Percentiles rank a stretch among this genome's conserved stretches.
Evolutionary conservation across 2,329 filamentous ascomycete genomes (phyloP).

Genomic region (Exophiala aquamarina): DNA sequence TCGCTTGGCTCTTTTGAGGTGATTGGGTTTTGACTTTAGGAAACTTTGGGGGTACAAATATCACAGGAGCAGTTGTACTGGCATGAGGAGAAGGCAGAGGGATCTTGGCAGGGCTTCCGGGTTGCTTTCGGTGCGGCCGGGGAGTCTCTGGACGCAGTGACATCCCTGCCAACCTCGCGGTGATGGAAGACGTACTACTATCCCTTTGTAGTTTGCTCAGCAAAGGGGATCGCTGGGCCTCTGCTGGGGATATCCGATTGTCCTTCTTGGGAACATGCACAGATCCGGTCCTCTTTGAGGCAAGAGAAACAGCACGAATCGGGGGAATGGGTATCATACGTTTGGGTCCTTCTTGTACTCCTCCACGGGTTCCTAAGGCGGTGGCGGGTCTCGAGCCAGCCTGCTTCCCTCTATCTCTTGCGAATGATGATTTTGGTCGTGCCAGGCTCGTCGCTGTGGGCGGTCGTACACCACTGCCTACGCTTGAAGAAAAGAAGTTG

Average conservation of each 20-base stretch:
- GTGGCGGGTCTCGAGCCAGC: conserved; percentile 42
- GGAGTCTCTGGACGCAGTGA: conserved; percentile 17
- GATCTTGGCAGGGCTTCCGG: conserved; percentile 24
- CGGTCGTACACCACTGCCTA: conserved; percentile 55
- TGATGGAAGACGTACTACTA: conserved; percentile 12
- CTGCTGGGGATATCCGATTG: conserved; percentile 12
- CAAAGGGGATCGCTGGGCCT: background rate
- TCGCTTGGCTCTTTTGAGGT: conserved; percentile 41
- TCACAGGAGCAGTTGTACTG: conserved; percentile 35
- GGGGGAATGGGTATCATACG: conserved; percentile 47
- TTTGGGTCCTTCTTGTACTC: conserved; percentile 43
- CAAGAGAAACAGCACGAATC: conserved; percentile 20
- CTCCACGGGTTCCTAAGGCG: conserved; percentile 41
- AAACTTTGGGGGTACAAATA: conserved; percentile 34
- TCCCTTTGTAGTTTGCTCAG: conserved; percentile 2
- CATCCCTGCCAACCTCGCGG: conserved; percentile 30
- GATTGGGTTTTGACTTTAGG: conserved; percentile 30
- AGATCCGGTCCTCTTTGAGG: conserved; percentile 16
- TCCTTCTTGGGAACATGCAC: conserved; percentile 15
- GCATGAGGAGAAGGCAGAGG: conserved; percentile 23
- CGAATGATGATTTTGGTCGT: conserved; percentile 55
- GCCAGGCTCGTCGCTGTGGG: conserved; percentile 34
- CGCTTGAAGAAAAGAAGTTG: conserved; percentile 57
- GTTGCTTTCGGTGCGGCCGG: conserved; percentile 11
- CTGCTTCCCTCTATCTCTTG: conserved; percentile 49